Conservation (phyloP, 331 rosid genomes). For the Phaseolus coccineus region DNA sequence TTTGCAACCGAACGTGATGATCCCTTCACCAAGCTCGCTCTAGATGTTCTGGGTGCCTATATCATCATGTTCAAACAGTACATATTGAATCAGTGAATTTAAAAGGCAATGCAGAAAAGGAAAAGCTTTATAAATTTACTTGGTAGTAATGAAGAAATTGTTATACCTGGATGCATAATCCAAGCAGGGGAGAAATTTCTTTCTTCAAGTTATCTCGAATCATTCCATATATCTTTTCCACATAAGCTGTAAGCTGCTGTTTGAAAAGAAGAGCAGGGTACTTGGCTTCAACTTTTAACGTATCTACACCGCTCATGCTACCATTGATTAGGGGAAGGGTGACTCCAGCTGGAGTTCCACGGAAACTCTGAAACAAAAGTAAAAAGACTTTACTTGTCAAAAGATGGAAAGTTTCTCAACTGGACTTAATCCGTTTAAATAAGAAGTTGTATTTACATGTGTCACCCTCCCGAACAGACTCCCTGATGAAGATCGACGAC, state of each 20-base stretch:
- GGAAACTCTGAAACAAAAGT: slow-evolving; percentile 67
- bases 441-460: slow-evolving; percentile 59
- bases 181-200: slow-evolving; percentile 88
- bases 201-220: slow-evolving; percentile 89
- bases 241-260: slow-evolving; percentile 92
- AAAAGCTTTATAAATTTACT: slow-evolving; percentile 27
- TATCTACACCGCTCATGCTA: slow-evolving; percentile 58
- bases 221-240: slow-evolving; percentile 93
- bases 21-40: slow-evolving; percentile 92
- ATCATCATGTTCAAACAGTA: slow-evolving; percentile 46
- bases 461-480: slow-evolving; percentile 86
- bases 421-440: slow-evolving; percentile 26
- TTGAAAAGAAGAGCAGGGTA: slow-evolving; percentile 92
- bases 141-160: slow-evolving; percentile 32
- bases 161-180: slow-evolving; percentile 84
- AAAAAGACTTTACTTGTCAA: slow-evolving; percentile 30
- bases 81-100: slow-evolving; percentile 24
- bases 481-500: slow-evolving; percentile 85
- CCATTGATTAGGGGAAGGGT: slow-evolving; percentile 69
- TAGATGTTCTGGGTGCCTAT: slow-evolving; percentile 92
- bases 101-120: slow-evolving; percentile 20
- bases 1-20: slow-evolving; percentile 74
- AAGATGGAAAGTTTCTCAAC: slow-evolving; percentile 33
- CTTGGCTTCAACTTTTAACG: slow-evolving; percentile 83
- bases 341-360: slow-evolving; percentile 82